Evolutionary conservation across 1,284 basidiomycete genomes (phyloP).

Genomic region (Trametes sp.): DNA sequence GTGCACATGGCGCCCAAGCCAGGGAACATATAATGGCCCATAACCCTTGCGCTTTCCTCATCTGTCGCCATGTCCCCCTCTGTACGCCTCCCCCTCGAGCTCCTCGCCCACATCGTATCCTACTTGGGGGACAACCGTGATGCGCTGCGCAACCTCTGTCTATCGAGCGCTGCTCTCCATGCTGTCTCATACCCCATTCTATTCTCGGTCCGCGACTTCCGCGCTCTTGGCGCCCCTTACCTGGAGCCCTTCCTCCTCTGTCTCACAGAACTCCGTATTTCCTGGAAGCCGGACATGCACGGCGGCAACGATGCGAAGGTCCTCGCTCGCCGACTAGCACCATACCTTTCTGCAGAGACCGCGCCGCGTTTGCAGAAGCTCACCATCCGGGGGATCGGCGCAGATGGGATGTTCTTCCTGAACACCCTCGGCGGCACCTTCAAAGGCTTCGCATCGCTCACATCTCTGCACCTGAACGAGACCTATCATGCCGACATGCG

Average conservation of each 20-base stretch:
- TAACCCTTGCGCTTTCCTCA: not conserved
- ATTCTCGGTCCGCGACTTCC: conserved; percentile 21
- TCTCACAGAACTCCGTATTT: conserved; percentile 15
- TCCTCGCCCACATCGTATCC: conserved; percentile 21
- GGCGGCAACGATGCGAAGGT: conserved; percentile 10
- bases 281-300: conserved; percentile 24
- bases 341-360: conserved; percentile 10
- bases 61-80: not conserved
- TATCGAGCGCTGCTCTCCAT: conserved; percentile 12
- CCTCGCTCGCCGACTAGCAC: conserved; percentile 11
- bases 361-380: conserved; percentile 16
- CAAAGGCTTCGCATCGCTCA: conserved; percentile 8
- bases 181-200: conserved; percentile 17
- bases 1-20: not conserved
- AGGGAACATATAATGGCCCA: not conserved
- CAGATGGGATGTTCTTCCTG: conserved; percentile 13
- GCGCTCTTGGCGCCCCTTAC: conserved; percentile 3
- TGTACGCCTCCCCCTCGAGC: conserved; percentile 17
- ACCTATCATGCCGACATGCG: conserved; percentile 17
- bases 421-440: conserved; percentile 3
- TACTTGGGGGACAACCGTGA: conserved; percentile 10
- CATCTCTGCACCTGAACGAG: conserved; percentile 13
- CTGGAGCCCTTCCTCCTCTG: conserved; percentile 11
- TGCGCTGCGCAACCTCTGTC: conserved; percentile 15
- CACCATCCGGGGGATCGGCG: conserved; percentile 17